Conservation (phyloP, 768 basidiomycete genomes). For the Mrakia gelida region DNA sequence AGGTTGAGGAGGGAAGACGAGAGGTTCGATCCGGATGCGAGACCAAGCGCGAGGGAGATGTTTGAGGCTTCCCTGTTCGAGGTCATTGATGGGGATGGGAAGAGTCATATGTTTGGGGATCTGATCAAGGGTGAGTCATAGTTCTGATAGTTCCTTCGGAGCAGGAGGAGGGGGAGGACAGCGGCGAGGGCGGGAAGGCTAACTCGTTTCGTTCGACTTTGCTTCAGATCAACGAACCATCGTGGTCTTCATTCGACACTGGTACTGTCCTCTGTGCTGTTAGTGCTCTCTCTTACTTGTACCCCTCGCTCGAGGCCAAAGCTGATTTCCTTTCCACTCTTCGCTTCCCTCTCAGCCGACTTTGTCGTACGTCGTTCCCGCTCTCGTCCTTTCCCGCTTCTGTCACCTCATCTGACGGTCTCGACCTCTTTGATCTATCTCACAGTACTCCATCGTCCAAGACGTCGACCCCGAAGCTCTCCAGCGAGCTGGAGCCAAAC, state of each 20-base stretch:
- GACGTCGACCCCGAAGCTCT: slow-evolving; percentile 53
- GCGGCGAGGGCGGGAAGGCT: not conserved
- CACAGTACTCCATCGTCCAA: slow-evolving; percentile 54
- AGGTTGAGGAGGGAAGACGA: slow-evolving; percentile 38
- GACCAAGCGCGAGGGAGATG: slow-evolving; percentile 58
- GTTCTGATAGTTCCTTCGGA: not conserved
- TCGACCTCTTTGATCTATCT: no score
- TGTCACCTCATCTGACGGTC: not conserved
- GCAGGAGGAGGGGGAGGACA: not conserved
- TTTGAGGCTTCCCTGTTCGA: slow-evolving; percentile 58
- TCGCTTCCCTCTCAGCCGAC: not conserved
- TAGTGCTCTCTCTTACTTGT: not conserved
- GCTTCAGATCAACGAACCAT: slow-evolving; percentile 53
- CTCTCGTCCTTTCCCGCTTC: not conserved
- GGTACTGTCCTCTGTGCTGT: slow-evolving; percentile 62
- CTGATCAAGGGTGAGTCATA: slow-evolving; percentile 45
- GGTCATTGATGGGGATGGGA: slow-evolving; percentile 65
- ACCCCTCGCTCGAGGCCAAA: not conserved
- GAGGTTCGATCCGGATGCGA: slow-evolving; percentile 38
- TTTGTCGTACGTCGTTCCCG: not conserved
- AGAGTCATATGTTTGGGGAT: slow-evolving; percentile 63
- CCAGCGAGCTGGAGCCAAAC: slow-evolving; percentile 33
- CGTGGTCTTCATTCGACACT: slow-evolving; percentile 72
- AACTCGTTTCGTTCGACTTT: not conserved
- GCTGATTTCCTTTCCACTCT: not conserved